Evolutionary conservation across 176 grass and related monocot species (phyloP), one percentile per base, ranked within the genome.

Genomic region (Tillandsia fasciculata): DNA sequence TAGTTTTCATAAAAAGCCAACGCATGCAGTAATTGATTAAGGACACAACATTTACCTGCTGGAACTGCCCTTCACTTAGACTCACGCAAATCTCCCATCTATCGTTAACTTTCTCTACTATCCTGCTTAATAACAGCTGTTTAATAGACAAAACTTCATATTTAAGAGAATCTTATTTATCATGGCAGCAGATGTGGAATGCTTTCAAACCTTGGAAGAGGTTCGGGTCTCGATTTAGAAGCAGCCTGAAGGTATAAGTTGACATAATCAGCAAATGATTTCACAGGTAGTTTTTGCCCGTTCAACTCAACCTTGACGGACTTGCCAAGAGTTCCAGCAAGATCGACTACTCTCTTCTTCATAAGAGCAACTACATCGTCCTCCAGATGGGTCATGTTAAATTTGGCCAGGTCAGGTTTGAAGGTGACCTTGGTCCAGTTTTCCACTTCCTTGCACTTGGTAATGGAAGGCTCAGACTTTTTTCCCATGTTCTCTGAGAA

Each of bases 31-130:
- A 7, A 49, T 26, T 50, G 33, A 50, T 3, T 6, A 50, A 68
- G 48, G 68, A 2, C 22, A 18, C 20, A 0, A 53, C 4, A 52
- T 2, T 17, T 52, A 92, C 93, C 89, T 96, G 93, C 71, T 92
- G 93, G 74, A 97, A 97, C 63, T 97, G 93, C 23, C 93, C 93
- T 77, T 97, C 93, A 64, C 89, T 97, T 72, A 59, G 71, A 76
- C 53, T 71, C 26, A 92, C 82, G 65, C 78, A 91, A 26, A 97
- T 85, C 72, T 97, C 93, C 93, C 93, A 97, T 9, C 93, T 70
- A 67, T 97, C 93, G 53, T 92, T 97, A 17, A 96, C 65, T 26
- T 82, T 68, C 3, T 86, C 74, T 18, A 29, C 63, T 13, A 82
- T 10, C 14, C 94, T 99, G 77, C 51, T 81, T 64, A 13, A 57